Base-by-base conservation (phyloP, 2,329 filamentous ascomycete genomes). In the Trichoderma atrobrunneum region DNA sequence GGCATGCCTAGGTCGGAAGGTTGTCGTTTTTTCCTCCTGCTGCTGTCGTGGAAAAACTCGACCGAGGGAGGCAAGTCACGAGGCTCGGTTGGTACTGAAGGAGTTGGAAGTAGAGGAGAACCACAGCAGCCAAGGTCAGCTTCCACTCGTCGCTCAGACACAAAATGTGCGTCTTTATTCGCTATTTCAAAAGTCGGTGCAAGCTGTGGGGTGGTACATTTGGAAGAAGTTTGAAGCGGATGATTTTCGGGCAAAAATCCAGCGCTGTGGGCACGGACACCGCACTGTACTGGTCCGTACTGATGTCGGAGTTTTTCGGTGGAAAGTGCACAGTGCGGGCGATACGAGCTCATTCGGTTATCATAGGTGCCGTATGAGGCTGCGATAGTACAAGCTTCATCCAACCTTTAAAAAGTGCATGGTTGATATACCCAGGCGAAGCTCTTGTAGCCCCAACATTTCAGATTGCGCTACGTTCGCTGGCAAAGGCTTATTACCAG, bases 181-280 rank as follows among this genome's bases (percentile, higher is more conserved):
- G 79, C 77, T 78, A 77, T 79, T 80, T 78, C 77, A 81, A 82
- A 81, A 83, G 79, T 82, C 80, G 81, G 80, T 81, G 80, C 80
- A 79, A 79, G 78, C 79, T 81, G 81, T 82, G 81, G 80, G 80
- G 81, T 65, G 62, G 51, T 75, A 51, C 26, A 57, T 54, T 67
- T 51, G 28, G 51, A 43, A 64, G 61, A 72, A 70, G 72, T 68
- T 65, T 72, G 72, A 54, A 39, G 73, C 78, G 77, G 77, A 66
- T 75, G 75, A 79, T 78, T 73, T 74, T 78, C 78, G 78, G 78
- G 70, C 68, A 76, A 60, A 60, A 78, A 77, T 72, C 48, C 74
- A 66, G 68, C 62, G 69, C 74, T 74, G 74, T 76, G 73, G 72
- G 72, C 68, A 71, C 72, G 70, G 72, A 72, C 60, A 39, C 26